Base-by-base conservation (phyloP, 371 early-diverging fungal species). In the Mortierella sp. region DNA sequence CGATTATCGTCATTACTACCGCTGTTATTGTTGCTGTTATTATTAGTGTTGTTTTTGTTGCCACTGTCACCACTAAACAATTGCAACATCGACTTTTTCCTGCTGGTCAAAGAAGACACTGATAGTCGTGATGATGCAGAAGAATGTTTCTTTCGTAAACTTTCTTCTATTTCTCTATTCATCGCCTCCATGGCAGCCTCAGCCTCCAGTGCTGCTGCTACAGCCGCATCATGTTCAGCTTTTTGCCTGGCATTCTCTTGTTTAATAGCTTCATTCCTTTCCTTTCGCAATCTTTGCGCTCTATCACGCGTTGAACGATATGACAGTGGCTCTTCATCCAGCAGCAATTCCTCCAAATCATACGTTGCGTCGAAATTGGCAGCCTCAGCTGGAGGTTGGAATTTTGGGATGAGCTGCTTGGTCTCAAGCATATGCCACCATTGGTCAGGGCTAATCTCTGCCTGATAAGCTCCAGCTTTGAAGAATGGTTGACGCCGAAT, bases 361-460 rank as follows among this genome's bases (percentile, higher is more conserved):
- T 96, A 94, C 12, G 96, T 94, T 8, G 96, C 96, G 85, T 99
- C 98, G 86, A 98, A 99, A 76, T 95, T 95, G 58, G 90, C 87
- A 58, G 87, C 84, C 68, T 94, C 90, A 40, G 84, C 84, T 76
- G 76, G 76, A 5, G 86, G 86, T 9, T 68, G 66, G 61, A 84
- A 86, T n/a, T 79, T 69, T 26, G 84, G 84, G 12, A 71, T 63
- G 17, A 82, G 29, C 8, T 88, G 72, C 66, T 75, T 85, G 26
- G 54, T 61, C 53, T 80, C 83, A 6, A 85, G 62, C 59, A 71
- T 53, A 19, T 71, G 61, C 81, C 82, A 85, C 75, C 80, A 80
- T 40, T 80, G 66, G 2, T 80, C 75, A 6, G 40, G 57, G 42
- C 64, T 74, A 22, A 59, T 64, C 47, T 67, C 31, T 40, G 64